phyloP scores from a whole-genome alignment of 192 early-diverging fungal genomes.

The Entophlyctis luteolus region DNA sequence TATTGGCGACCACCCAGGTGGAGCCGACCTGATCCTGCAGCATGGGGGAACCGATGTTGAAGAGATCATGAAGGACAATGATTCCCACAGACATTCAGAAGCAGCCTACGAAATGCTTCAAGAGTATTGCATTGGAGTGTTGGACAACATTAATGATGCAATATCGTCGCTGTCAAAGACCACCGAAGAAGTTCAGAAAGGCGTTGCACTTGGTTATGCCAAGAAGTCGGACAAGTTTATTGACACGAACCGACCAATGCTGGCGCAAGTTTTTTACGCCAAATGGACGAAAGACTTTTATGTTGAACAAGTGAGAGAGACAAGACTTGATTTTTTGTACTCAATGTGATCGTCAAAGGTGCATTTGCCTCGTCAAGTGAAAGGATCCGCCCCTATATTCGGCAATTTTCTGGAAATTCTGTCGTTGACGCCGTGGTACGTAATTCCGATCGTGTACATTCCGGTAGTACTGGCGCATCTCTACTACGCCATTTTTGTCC shows the following conservation, averaged over 20 bases:
- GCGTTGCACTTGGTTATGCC: constrained; percentile 36
- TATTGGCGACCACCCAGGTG: constrained; percentile 88
- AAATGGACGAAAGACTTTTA: constrained; percentile 81
- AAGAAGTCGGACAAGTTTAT: constrained; percentile 67
- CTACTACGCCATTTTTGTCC: constrained; percentile 23
- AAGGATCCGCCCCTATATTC: constrained; percentile 79
- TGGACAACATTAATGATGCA: constrained; percentile 8
- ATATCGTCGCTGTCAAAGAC: neutral
- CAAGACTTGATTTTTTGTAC: neutral
- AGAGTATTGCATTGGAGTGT: constrained; percentile 72
- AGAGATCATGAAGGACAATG: constrained; percentile 69
- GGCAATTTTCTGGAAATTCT: constrained; percentile 71
- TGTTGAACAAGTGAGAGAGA: constrained; percentile 56
- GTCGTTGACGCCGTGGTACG: constrained; percentile 88
- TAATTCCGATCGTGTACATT: constrained; percentile 83
- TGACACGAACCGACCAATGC: constrained; percentile 75
- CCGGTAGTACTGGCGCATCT: constrained; percentile 63
- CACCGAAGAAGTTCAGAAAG: constrained; percentile 42
- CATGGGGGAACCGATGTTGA: constrained; percentile 85
- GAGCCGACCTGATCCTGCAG: constrained; percentile 80
- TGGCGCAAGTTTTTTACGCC: constrained; percentile 70
- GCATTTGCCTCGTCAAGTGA: constrained; percentile 80
- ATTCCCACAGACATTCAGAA: constrained; percentile 75
- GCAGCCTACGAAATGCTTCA: constrained; percentile 82
- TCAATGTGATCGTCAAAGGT: constrained; percentile 37